Percentiles rank a stretch among this genome's conserved stretches.
phyloP scores from a whole-genome alignment of 352 stramenopile species.

The Aphanomyces astaci region DNA sequence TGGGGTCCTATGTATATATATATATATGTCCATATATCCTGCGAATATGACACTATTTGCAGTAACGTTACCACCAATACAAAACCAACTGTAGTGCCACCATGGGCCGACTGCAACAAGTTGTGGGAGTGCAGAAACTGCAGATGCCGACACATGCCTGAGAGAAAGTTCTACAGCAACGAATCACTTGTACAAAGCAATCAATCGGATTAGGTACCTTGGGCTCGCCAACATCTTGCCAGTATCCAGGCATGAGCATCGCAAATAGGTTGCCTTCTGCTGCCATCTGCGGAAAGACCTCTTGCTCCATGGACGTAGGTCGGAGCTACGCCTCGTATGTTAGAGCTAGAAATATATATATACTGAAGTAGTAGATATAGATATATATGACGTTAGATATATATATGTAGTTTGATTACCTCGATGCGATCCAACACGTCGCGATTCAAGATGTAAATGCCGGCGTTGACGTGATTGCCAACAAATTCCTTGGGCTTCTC shows the following conservation, averaged over 20 bases:
- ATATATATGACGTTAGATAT: too few species aligned
- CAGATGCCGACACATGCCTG: slow-evolving; percentile 80
- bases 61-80: slow-evolving; percentile 79
- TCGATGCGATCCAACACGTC: slow-evolving; percentile 83
- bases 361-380: too few species aligned
- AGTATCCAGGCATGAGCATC: slow-evolving; percentile 82
- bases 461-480: slow-evolving; percentile 87
- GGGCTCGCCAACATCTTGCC: slow-evolving; percentile 88
- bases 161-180: slow-evolving; percentile 55
- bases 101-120: slow-evolving; percentile 46
- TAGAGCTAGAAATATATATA: background rate
- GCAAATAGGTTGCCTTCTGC: slow-evolving; percentile 78
- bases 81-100: slow-evolving; percentile 80
- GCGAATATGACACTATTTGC: too few species aligned
- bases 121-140: slow-evolving; percentile 51
- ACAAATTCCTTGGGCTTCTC: slow-evolving; percentile 86
- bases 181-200: background rate
- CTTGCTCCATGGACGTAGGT: slow-evolving; percentile 87
- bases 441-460: slow-evolving; percentile 86
- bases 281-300: slow-evolving; percentile 87
- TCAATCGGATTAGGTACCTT: slow-evolving; percentile 31
- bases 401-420: too few species aligned
- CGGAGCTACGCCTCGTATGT: slow-evolving; percentile 31
- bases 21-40: too few species aligned
- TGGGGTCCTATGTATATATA: slow-evolving; percentile 50